Evolutionary conservation across 163 green algal genomes (phyloP).

Genomic region (Scenedesmus sp.): DNA sequence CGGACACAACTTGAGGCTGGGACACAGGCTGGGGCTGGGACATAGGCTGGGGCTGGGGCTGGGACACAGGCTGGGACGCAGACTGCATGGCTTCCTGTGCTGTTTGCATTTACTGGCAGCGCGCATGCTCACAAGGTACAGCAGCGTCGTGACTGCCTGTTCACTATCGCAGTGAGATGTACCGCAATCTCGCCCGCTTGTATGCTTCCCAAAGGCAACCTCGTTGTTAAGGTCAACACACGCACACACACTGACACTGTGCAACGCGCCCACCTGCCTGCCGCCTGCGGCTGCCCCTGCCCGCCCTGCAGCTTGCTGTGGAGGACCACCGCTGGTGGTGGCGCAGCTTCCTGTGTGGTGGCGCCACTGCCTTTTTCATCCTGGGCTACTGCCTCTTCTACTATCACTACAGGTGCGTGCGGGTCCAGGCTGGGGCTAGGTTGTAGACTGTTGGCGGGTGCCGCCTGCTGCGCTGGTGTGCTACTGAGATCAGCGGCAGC

Average conservation of each 20-base stretch:
- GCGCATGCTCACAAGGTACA: too few species aligned
- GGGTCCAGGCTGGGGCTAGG: neutral
- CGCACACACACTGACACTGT: neutral
- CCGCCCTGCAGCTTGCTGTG: conserved; percentile 77
- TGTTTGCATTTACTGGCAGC: too few species aligned
- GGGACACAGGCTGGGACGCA: too few species aligned
- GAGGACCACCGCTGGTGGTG: conserved; percentile 99
- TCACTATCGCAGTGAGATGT: too few species aligned
- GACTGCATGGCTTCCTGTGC: too few species aligned
- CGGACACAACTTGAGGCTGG: too few species aligned
- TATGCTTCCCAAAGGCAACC: too few species aligned
- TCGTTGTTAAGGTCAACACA: too few species aligned
- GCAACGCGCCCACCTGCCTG: neutral
- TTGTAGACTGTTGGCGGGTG: neutral
- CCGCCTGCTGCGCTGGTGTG: neutral
- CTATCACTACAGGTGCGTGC: conserved; percentile 74
- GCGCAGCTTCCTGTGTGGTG: conserved; percentile 96
- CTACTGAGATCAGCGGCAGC: neutral
- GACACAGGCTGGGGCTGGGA: too few species aligned
- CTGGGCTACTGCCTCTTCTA: conserved; percentile 99
- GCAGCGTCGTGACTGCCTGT: too few species aligned
- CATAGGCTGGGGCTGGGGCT: too few species aligned
- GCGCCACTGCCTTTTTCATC: conserved; percentile 95
- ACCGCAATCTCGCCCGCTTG: too few species aligned
- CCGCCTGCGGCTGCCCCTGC: neutral